Evolutionary conservation across 225 moss, liverwort and hornwort species (phyloP).

Genomic region (Antitrichia curtipendula): DNA sequence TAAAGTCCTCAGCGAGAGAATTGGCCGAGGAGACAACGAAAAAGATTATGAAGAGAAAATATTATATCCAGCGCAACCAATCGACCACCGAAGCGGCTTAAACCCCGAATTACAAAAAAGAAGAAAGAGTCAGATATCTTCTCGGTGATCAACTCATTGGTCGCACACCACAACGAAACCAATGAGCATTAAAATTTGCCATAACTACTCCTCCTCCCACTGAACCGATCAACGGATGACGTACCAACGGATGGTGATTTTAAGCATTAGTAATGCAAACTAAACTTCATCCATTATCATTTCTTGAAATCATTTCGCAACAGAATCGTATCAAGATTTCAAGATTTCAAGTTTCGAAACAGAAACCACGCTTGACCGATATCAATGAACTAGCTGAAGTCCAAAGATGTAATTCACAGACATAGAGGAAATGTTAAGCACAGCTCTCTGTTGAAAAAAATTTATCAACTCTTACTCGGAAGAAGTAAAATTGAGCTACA

Average conservation of each 20-base stretch:
- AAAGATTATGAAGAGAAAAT: not conserved
- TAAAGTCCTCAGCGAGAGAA: not conserved
- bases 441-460: not conserved
- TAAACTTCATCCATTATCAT: not conserved
- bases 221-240: not conserved
- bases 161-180: not conserved
- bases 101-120: not conserved
- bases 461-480: not conserved
- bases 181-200: not conserved
- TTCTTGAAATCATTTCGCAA: not conserved
- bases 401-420: not conserved
- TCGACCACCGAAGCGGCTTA: not conserved
- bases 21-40: not conserved
- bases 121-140: not conserved
- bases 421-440: not conserved
- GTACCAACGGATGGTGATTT: not conserved
- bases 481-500: not conserved
- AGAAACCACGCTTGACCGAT: not conserved
- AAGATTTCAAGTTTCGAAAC: not conserved
- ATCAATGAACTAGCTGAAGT: not conserved
- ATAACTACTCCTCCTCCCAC: not conserved
- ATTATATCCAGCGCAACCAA: not conserved
- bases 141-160: not conserved
- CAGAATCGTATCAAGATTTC: not conserved
- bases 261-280: not conserved